Conservation (phyloP, 2,329 filamentous ascomycete species). For the Apiospora saccharicola region DNA sequence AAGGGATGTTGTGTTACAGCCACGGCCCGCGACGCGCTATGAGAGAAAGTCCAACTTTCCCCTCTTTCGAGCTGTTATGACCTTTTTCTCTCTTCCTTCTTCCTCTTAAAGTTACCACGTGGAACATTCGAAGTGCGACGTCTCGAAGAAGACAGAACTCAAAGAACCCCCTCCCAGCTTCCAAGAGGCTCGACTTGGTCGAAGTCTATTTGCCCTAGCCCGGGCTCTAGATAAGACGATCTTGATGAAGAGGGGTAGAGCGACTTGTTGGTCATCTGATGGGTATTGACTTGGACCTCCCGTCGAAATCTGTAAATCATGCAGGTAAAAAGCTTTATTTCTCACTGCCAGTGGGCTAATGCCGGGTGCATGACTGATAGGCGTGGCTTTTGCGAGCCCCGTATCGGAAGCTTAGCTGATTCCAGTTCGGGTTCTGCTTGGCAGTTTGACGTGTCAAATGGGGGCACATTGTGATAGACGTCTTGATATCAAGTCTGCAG, state of each 20-base stretch:
- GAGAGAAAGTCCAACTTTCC: neutral
- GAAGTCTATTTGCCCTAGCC: neutral
- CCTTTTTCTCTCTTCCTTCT: neutral
- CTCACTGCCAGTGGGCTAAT: neutral
- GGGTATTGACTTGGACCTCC: neutral
- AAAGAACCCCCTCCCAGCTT: neutral
- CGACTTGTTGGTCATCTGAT: conserved; percentile 14
- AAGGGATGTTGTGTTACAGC: conserved; percentile 10
- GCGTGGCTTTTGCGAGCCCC: neutral
- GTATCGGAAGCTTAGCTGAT: neutral
- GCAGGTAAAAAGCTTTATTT: neutral
- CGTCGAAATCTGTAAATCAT: neutral
- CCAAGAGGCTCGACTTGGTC: neutral
- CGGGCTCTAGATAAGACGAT: conserved; percentile 14
- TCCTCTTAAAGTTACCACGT: conserved; percentile 2
- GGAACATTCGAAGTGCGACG: conserved; percentile 13
- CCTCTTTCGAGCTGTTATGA: neutral
- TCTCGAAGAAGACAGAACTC: conserved; percentile 16
- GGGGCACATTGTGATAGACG: neutral
- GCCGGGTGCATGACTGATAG: neutral
- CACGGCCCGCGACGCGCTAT: conserved; percentile 15
- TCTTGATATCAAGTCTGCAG: neutral
- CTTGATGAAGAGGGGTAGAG: conserved; percentile 5
- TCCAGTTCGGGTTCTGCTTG: neutral
- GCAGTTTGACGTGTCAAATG: neutral